phyloP scores from a whole-genome alignment of 225 moss, liverwort and hornwort genomes.

The Ulota crispa region DNA sequence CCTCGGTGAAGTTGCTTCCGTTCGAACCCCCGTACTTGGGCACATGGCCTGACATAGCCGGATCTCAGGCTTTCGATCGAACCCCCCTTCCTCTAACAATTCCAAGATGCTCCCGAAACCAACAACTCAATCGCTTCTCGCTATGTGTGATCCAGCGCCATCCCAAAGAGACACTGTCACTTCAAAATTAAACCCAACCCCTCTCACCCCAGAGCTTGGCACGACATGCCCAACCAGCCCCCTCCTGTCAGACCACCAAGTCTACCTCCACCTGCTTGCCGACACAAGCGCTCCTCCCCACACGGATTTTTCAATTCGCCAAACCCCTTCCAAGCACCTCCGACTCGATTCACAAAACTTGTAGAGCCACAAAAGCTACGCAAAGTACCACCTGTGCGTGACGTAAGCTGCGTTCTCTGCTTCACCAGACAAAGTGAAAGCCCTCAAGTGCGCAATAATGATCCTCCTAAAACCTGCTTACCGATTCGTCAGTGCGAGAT shows the following conservation, averaged over 20 bases:
- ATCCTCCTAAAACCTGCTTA: background rate
- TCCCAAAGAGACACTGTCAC: conserved; percentile 3
- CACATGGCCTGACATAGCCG: conserved; percentile 43
- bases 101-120: background rate
- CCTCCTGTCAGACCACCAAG: background rate
- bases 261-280: background rate
- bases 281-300: background rate
- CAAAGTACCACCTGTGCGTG: background rate
- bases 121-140: background rate
- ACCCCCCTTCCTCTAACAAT: background rate
- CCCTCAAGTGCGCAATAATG: background rate
- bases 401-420: background rate
- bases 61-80: background rate
- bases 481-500: background rate
- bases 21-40: conserved; percentile 30
- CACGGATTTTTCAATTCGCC: conserved; percentile 7
- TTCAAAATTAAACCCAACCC: background rate
- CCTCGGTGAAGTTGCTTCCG: conserved; percentile 33
- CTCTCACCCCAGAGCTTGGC: background rate
- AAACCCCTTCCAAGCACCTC: background rate
- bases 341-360: background rate
- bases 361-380: conserved; percentile 3
- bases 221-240: background rate
- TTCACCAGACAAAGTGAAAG: background rate
- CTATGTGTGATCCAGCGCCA: conserved; percentile 22